Conservation (phyloP, 1,139 yeast genomes). For the Diutina scorzettiae region DNA sequence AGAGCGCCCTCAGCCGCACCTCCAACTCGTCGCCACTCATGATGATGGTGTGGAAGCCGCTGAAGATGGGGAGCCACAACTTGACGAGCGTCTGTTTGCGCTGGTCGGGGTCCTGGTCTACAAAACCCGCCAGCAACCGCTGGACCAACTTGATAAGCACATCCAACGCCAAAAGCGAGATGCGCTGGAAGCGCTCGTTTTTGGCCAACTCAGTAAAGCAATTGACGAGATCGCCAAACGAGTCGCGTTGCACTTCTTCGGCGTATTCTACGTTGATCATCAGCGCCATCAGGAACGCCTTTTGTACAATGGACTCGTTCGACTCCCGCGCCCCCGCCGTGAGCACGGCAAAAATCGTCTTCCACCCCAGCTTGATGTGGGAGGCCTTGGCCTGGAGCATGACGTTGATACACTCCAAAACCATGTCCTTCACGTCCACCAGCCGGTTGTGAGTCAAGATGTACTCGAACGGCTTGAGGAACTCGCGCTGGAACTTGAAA, state of each 20-base stretch:
- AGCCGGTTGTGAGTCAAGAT: slow-evolving; percentile 59
- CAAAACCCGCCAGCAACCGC: slow-evolving; percentile 37
- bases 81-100: slow-evolving; percentile 27
- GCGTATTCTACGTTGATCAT: slow-evolving; percentile 52
- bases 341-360: slow-evolving; percentile 71
- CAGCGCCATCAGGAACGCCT: slow-evolving; percentile 52
- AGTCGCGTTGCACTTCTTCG: slow-evolving; percentile 59
- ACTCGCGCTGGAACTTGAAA: slow-evolving; percentile 91
- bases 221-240: slow-evolving; percentile 60
- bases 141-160: slow-evolving; percentile 56
- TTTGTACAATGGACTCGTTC: slow-evolving; percentile 46
- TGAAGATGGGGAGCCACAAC: slow-evolving; percentile 73
- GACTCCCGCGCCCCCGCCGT: slow-evolving; percentile 48
- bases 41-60: slow-evolving; percentile 76
- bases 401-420: slow-evolving; percentile 77
- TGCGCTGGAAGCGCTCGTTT: slow-evolving; percentile 71
- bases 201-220: slow-evolving; percentile 77
- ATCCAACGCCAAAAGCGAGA: slow-evolving; percentile 70
- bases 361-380: slow-evolving; percentile 90
- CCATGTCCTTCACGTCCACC: slow-evolving; percentile 75
- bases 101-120: slow-evolving; percentile 7
- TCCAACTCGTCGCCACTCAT: slow-evolving; percentile 93
- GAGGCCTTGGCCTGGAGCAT: slow-evolving; percentile 70
- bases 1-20: slow-evolving; percentile 82
- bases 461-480: slow-evolving; percentile 81